Conservation (phyloP, 208 protist genomes). For the Angomonas ambiguus region DNA sequence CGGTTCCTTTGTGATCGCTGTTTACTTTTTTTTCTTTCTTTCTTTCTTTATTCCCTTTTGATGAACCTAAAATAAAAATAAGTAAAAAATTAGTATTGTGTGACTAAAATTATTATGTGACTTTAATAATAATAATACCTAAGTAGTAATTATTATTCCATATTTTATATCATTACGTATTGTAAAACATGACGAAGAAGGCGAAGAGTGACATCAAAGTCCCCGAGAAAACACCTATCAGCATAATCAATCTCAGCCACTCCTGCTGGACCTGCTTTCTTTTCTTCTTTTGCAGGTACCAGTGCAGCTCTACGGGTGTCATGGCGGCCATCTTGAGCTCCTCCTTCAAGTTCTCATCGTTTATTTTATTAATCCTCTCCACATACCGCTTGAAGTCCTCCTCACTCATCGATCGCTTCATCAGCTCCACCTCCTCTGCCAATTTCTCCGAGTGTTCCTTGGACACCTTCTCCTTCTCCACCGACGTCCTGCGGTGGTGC, state of each 20-base stretch:
- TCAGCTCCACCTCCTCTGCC: conserved; percentile 43
- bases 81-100: not conserved
- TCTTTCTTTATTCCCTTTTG: not conserved
- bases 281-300: conserved; percentile 49
- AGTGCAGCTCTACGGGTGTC: conserved; percentile 54
- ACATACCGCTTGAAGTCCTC: conserved; percentile 50
- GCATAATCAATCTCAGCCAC: conserved; percentile 41
- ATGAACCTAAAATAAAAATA: too few relatives aligned
- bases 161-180: not conserved
- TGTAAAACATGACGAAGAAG: conserved; percentile 65
- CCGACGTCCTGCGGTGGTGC: conserved; percentile 20
- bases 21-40: conserved; percentile 11
- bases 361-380: conserved; percentile 21
- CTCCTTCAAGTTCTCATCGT: conserved; percentile 32
- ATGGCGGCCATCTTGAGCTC: conserved; percentile 46
- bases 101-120: too few relatives aligned
- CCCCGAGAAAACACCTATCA: conserved; percentile 37
- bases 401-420: conserved; percentile 55
- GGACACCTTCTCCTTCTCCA: conserved; percentile 13
- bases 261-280: conserved; percentile 30
- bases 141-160: not conserved
- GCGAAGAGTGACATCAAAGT: conserved; percentile 60
- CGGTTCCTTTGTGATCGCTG: not conserved
- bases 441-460: conserved; percentile 17
- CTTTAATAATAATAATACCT: too few relatives aligned